Conservation (phyloP, 805 yeast genomes). For the Hanseniaspora lachancei region DNA sequence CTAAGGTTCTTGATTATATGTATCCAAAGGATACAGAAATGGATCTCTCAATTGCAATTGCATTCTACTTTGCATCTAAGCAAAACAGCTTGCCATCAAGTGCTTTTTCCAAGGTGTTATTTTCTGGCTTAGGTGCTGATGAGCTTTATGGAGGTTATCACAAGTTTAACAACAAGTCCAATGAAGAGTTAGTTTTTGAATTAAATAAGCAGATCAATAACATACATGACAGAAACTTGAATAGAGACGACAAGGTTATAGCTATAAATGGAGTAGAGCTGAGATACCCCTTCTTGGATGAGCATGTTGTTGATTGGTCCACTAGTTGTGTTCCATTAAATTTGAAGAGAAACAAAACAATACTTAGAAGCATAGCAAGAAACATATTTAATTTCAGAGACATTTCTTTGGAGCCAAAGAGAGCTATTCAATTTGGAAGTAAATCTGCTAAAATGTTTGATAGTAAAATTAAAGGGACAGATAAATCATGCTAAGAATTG, state of each 20-base stretch:
- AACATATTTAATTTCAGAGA: conserved; percentile 33
- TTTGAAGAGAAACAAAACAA: conserved; percentile 37
- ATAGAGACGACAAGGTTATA: conserved; percentile 84
- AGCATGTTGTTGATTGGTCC: conserved; percentile 40
- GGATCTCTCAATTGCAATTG: conserved; percentile 92
- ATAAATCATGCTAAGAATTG: conserved; percentile 28
- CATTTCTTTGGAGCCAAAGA: conserved; percentile 63
- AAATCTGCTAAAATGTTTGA: conserved; percentile 82
- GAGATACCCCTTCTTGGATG: conserved; percentile 74
- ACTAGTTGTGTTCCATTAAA: conserved; percentile 38
- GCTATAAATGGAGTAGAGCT: conserved; percentile 80
- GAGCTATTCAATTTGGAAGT: conserved; percentile 96
- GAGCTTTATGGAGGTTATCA: conserved; percentile 94
- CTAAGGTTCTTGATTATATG: conserved; percentile 51
- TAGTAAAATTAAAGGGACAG: conserved; percentile 68
- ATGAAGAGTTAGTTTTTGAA: conserved; percentile 40
- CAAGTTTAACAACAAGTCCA: conserved; percentile 45
- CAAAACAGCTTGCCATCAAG: conserved; percentile 32
- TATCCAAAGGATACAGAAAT: conserved; percentile 79
- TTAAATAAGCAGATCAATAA: conserved; percentile 57
- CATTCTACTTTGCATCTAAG: conserved; percentile 80
- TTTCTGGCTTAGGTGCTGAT: conserved; percentile 95
- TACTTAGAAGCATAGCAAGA: conserved; percentile 51
- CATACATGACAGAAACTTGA: conserved; percentile 66
- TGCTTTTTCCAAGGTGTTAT: conserved; percentile 51